phyloP scores from a whole-genome alignment of 345 rosid species.

The Dipteronia dyeriana region DNA sequence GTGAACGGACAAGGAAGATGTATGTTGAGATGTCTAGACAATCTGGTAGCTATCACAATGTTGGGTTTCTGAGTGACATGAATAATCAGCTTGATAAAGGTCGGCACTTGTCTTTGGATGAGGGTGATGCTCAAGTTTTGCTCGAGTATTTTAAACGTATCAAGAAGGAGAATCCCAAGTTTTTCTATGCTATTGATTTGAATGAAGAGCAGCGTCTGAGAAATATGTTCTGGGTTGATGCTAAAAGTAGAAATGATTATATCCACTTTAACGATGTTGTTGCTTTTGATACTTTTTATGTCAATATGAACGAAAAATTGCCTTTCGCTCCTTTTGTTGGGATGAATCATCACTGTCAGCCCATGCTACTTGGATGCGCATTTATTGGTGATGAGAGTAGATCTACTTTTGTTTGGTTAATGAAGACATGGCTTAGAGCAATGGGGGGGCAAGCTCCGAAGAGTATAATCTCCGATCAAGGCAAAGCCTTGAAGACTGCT shows the following conservation, averaged over 20 bases:
- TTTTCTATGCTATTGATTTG: slow-evolving; percentile 61
- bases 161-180: slow-evolving; percentile 53
- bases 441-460: slow-evolving; percentile 56
- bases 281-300: slow-evolving; percentile 47
- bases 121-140: slow-evolving; percentile 46
- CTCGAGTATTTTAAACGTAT: slow-evolving; percentile 50
- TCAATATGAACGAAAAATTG: slow-evolving; percentile 48
- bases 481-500: slow-evolving; percentile 39
- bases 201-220: slow-evolving; percentile 55
- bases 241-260: slow-evolving; percentile 56
- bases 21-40: slow-evolving; percentile 43
- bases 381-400: slow-evolving; percentile 52
- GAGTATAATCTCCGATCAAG: slow-evolving; percentile 51
- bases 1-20: slow-evolving; percentile 44
- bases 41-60: slow-evolving; percentile 23
- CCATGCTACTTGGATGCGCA: slow-evolving; percentile 59
- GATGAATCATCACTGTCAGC: slow-evolving; percentile 59
- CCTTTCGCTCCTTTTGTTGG: slow-evolving; percentile 58
- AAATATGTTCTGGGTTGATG: slow-evolving; percentile 61
- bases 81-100: slow-evolving; percentile 33
- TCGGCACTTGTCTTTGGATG: slow-evolving; percentile 28
- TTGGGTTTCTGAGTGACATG: slow-evolving; percentile 11
- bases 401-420: slow-evolving; percentile 49
- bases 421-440: slow-evolving; percentile 64
- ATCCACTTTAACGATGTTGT: slow-evolving; percentile 52